Base-by-base conservation (phyloP, 2,329 filamentous ascomycete species). In the Epichloe elymi region DNA sequence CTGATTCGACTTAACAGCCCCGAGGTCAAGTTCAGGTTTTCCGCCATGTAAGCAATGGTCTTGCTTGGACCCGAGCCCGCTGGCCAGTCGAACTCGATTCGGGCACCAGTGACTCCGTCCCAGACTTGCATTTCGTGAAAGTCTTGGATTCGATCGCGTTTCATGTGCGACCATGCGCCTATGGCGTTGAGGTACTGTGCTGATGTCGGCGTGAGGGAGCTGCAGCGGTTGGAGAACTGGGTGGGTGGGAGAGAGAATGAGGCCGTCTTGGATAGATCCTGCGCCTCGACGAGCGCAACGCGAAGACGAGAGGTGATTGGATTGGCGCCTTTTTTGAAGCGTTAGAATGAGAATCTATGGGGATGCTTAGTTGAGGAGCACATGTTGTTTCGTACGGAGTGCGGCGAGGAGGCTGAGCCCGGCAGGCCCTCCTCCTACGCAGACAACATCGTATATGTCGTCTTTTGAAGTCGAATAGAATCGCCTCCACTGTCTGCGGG, bases 51-150 rank as follows among this genome's bases (percentile, higher is more conserved):
- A 10, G 93, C 93, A 58, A 98, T 88, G 1, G 82, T 86, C 54
- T 74, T 78, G 62, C 71, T 70, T 64, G 54, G 57, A 60, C 74
- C 71, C 38, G 70, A 64, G 42, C 63, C 65, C 5, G 70, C 70
- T 20, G 68, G 68, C 84, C 83, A 86, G 69, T 93, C 86, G 66
- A 98, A 98, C 58, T 88, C 85, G 64, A 98, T 93, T 59, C 83
- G 80, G 37, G 89, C 87, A 53, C 82, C 89, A 40, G 86, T 87
- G 51, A 95, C 80, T 55, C 91, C 94, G 66, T 98, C 93, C 93
- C 94, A 98, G 35, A 97, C 93, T 66, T 95, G 86, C 93, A 98
- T 98, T 60, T 91, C 86, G 53, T 94, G 83, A 67, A 96, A 98
- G 1, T 83, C 78, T 70, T 96, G 90, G 36, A 93, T 80, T 35